Conservation (phyloP, 2,329 filamentous ascomycete genomes). For the Talaromyces sp. region DNA sequence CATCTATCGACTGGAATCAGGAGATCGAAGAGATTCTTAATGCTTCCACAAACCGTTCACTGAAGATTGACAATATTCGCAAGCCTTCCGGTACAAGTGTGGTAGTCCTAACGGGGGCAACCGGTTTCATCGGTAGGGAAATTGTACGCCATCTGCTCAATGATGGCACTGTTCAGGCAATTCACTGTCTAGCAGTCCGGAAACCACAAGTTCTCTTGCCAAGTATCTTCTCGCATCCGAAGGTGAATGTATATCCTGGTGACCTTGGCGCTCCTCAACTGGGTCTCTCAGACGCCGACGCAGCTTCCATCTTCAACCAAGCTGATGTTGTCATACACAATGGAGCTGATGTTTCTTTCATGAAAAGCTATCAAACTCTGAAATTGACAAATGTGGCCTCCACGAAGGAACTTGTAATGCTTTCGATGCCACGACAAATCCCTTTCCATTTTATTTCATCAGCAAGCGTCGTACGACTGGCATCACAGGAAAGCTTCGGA, state of each 20-base stretch:
- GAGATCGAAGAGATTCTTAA: conserved; percentile 11
- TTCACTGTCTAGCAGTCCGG: conserved; percentile 23
- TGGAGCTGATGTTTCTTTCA: conserved; percentile 32
- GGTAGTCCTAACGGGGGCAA: conserved; percentile 22
- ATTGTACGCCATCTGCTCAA: conserved; percentile 15
- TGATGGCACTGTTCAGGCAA: conserved; percentile 7
- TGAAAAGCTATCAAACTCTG: conserved; percentile 33
- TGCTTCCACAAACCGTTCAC: neutral
- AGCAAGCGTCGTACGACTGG: conserved; percentile 21
- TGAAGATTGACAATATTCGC: neutral
- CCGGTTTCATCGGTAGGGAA: conserved; percentile 25
- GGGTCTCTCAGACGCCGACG: conserved; percentile 17
- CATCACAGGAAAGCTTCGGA: conserved; percentile 14
- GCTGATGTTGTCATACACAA: conserved; percentile 30
- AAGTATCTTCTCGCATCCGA: conserved; percentile 14
- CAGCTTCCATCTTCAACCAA: conserved; percentile 15
- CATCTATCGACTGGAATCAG: conserved; percentile 15
- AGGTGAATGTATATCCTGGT: conserved; percentile 17
- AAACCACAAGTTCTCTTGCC: conserved; percentile 4
- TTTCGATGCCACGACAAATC: conserved; percentile 24
- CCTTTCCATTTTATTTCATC: conserved; percentile 38
- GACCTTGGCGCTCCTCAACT: conserved; percentile 16
- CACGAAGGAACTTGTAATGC: conserved; percentile 27
- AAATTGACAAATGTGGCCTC: conserved; percentile 31
- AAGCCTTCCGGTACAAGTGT: neutral